Conservation (phyloP, 441 rosid species). For the Erodium moschatum region DNA sequence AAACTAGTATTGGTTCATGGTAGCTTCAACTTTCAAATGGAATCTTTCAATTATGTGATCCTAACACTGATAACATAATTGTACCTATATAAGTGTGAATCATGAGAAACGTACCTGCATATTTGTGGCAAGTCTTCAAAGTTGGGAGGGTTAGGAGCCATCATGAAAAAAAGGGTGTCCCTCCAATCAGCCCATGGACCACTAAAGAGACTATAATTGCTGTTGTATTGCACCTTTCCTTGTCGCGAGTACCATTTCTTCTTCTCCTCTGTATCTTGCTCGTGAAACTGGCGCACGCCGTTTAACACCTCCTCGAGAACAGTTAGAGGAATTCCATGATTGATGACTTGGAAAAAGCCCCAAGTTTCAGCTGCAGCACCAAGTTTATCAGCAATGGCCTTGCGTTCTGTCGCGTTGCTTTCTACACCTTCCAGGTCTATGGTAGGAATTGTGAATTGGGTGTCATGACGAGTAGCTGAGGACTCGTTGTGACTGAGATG, state of each 20-base stretch:
- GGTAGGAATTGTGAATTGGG: constrained; percentile 15
- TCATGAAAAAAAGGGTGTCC: not conserved
- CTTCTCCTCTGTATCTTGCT: constrained; percentile 33
- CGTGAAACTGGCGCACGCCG: constrained; percentile 31
- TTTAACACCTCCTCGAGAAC: constrained; percentile 30
- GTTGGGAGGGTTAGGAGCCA: constrained; percentile 1
- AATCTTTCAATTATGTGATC: too few species aligned
- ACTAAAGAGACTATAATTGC: not conserved
- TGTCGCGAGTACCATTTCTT: constrained; percentile 31
- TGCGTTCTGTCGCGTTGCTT: not conserved
- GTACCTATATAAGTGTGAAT: not conserved
- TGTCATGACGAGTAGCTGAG: not conserved
- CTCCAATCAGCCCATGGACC: not conserved
- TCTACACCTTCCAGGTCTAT: constrained; percentile 26
- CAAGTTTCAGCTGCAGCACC: constrained; percentile 5
- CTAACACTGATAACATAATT: too few species aligned
- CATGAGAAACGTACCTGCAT: not conserved
- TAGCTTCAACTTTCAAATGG: too few species aligned
- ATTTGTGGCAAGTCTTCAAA: not conserved
- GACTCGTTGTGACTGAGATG: not conserved
- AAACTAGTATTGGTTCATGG: too few species aligned
- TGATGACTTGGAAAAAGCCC: constrained; percentile 28
- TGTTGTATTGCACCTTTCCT: not conserved
- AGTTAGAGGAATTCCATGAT: constrained; percentile 32
- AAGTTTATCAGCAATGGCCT: not conserved